A percentile compares a stretch with the other conserved stretches of the same genome.
Conservation (phyloP, 2,329 filamentous ascomycete genomes). For the Metarhizium brunneum region DNA sequence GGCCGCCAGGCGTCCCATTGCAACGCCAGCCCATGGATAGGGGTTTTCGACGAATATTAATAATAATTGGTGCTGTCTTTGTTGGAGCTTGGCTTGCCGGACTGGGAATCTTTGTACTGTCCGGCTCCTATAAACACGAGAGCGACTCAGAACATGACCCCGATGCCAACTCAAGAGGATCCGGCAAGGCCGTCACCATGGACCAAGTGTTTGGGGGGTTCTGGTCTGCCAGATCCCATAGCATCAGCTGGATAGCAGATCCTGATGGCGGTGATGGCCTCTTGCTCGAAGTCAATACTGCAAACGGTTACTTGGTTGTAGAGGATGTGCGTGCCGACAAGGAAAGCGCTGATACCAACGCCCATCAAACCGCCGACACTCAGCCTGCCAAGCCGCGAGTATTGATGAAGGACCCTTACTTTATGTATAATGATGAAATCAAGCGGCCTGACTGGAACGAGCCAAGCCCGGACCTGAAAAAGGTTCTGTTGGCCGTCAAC, state of each 20-base stretch:
- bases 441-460: slow-evolving; percentile 53
- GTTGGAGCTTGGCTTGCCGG: slow-evolving; percentile 60
- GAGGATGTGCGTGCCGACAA: slow-evolving; percentile 63
- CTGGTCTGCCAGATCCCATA: slow-evolving; percentile 55
- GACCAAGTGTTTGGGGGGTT: slow-evolving; percentile 58
- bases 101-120: slow-evolving; percentile 55
- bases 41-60: slow-evolving; percentile 52
- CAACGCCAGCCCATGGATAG: slow-evolving; percentile 53
- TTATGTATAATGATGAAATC: slow-evolving; percentile 47
- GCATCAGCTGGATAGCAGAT: slow-evolving; percentile 69
- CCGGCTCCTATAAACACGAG: slow-evolving; percentile 56
- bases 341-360: slow-evolving; percentile 15
- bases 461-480: slow-evolving; percentile 77
- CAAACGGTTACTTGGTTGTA: slow-evolving; percentile 71
- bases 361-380: slow-evolving; percentile 20
- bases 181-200: slow-evolving; percentile 63
- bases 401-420: slow-evolving; percentile 61
- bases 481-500: slow-evolving; percentile 73
- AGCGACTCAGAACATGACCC: slow-evolving; percentile 59
- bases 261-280: slow-evolving; percentile 74
- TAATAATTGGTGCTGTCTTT: slow-evolving; percentile 52
- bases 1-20: slow-evolving; percentile 21
- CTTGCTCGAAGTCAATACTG: slow-evolving; percentile 62
- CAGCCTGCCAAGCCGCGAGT: slow-evolving; percentile 46
- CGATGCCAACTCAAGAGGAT: slow-evolving; percentile 52